A percentile compares a stretch with the other conserved stretches of the same genome.
phyloP scores from a whole-genome alignment of 1,139 yeast genomes.

The Yamadazyma aaseri region DNA sequence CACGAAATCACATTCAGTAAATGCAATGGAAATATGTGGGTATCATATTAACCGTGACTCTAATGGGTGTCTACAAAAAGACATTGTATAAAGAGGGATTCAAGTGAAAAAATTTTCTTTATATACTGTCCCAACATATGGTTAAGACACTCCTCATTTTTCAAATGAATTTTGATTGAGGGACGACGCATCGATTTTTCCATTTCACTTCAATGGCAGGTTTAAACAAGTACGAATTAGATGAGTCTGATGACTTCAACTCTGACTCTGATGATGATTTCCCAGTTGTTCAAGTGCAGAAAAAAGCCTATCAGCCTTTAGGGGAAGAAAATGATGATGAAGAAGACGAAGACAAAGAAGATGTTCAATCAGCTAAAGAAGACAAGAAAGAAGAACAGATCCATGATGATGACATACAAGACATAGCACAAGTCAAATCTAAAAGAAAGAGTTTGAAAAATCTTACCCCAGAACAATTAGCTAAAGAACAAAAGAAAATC shows the following conservation, averaged over 20 bases:
- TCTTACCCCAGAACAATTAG: conserved; percentile 53
- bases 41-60: conserved; percentile 76
- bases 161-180: not conserved
- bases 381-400: conserved; percentile 21
- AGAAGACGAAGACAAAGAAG: conserved; percentile 11
- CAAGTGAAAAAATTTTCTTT: conserved; percentile 1
- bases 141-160: not conserved
- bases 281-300: conserved; percentile 17
- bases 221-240: not conserved
- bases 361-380: conserved; percentile 12
- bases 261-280: conserved; percentile 16
- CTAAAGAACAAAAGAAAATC: conserved; percentile 54
- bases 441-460: conserved; percentile 40
- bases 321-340: conserved; percentile 14
- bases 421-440: conserved; percentile 16
- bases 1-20: conserved; percentile 62
- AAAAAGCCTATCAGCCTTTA: conserved; percentile 11
- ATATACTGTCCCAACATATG: too few relatives aligned
- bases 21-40: conserved; percentile 47
- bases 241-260: conserved; percentile 20
- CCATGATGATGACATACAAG: conserved; percentile 18
- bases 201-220: conserved; percentile 1
- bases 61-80: conserved; percentile 83
- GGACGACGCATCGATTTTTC: not conserved
- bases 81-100: conserved; percentile 62